Evolutionary conservation across 768 basidiomycete genomes (phyloP).

Genomic region (Asterophora lycoperdoides): DNA sequence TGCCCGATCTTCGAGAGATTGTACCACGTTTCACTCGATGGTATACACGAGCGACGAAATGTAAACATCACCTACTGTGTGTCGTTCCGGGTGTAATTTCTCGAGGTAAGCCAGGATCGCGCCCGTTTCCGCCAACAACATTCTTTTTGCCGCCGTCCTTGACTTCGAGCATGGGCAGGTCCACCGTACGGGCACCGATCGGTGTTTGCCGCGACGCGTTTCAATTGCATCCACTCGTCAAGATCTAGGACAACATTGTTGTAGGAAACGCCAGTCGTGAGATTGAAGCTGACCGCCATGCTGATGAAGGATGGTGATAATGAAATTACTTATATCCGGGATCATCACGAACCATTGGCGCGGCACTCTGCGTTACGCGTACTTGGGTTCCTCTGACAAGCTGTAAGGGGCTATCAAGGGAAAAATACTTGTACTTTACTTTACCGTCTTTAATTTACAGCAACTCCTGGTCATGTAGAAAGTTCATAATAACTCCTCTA

Average conservation of each 20-base stretch:
- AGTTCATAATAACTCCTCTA: conserved; percentile 11
- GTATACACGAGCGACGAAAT: not conserved
- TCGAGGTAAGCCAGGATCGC: not conserved
- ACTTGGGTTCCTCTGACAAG: too few relatives aligned
- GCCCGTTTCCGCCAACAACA: not conserved
- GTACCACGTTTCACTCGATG: not conserved
- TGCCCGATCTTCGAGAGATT: not conserved
- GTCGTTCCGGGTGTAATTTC: not conserved
- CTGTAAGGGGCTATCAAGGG: too few relatives aligned
- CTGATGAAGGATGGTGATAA: not conserved
- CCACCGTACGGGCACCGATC: not conserved
- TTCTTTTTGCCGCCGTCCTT: not conserved
- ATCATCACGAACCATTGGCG: too few relatives aligned
- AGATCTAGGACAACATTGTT: not conserved
- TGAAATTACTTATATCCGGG: too few relatives aligned
- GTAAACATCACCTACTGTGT: not conserved
- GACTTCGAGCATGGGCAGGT: not conserved
- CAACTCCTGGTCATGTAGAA: not conserved
- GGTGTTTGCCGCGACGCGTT: not conserved
- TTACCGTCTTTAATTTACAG: not conserved
- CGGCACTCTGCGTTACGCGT: too few relatives aligned
- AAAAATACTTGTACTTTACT: too few relatives aligned
- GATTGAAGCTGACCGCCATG: not conserved
- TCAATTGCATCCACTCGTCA: not conserved
- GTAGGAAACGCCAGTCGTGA: not conserved